A percentile compares a stretch with the other conserved stretches of the same genome.
phyloP scores from a whole-genome alignment of 192 early-diverging fungal species.

The Umbelopsis ramanniana region DNA sequence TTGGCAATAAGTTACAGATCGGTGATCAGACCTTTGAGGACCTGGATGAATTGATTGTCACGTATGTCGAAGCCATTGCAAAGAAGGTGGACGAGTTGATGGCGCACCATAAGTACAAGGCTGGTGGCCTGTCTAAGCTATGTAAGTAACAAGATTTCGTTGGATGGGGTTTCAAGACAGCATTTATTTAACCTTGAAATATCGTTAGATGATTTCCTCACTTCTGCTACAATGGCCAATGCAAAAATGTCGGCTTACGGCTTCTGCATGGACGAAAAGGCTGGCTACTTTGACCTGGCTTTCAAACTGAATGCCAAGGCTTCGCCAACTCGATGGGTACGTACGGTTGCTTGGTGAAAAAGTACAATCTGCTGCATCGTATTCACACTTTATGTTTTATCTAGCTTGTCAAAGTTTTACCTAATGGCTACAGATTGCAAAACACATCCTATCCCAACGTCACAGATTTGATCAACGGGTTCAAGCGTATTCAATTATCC shows the following conservation, averaged over 20 bases:
- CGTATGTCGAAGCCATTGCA: slow-evolving; percentile 85
- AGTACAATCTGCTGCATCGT: background rate
- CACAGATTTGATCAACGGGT: slow-evolving; percentile 73
- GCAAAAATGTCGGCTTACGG: slow-evolving; percentile 83
- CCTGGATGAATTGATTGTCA: slow-evolving; percentile 89
- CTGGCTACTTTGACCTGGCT: slow-evolving; percentile 76
- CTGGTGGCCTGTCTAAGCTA: slow-evolving; percentile 57
- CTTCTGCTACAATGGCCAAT: slow-evolving; percentile 54
- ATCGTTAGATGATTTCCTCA: slow-evolving; percentile 48
- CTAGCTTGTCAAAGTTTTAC: slow-evolving; percentile 66
- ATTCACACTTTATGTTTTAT: background rate
- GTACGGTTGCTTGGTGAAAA: background rate
- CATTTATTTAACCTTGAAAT: slow-evolving; percentile 28
- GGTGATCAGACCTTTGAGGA: slow-evolving; percentile 78
- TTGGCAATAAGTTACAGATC: slow-evolving; percentile 72
- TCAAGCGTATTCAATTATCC: slow-evolving; percentile 55
- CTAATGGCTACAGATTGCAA: slow-evolving; percentile 76
- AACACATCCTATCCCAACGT: slow-evolving; percentile 70
- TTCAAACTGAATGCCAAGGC: slow-evolving; percentile 77
- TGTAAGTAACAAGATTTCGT: slow-evolving; percentile 48
- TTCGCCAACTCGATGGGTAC: slow-evolving; percentile 67
- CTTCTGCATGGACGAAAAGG: slow-evolving; percentile 68
- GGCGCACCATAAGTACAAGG: slow-evolving; percentile 80
- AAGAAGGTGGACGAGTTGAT: slow-evolving; percentile 71
- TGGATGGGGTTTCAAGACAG: slow-evolving; percentile 35